Percentiles rank a stretch among this genome's conserved stretches.
These are phyloP conservation scores for Gamsiella multidivaricata DNA, from an alignment of 192 early-diverging fungal species.

Conservation along the genomic window DNA sequence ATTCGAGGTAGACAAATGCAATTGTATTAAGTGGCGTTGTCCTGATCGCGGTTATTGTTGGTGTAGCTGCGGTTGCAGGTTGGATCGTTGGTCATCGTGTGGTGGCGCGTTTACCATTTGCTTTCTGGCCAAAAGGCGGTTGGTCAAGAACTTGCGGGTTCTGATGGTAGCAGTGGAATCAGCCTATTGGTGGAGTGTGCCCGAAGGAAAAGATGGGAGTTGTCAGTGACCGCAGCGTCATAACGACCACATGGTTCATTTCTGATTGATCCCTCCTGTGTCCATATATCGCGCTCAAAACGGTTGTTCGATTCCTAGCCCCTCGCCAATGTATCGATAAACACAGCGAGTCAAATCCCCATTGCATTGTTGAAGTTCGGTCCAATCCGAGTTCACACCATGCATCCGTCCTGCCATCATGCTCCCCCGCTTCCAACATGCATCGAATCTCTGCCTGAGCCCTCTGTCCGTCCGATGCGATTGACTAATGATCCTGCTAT, in stretches of 20 bases:
- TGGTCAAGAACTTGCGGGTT: conserved; percentile 99
- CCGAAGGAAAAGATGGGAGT: not conserved
- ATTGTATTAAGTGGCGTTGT: too few species aligned
- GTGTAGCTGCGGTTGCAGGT: too few species aligned
- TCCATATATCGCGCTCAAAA: not conserved
- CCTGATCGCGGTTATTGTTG: too few species aligned
- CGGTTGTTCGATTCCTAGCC: conserved; percentile 6
- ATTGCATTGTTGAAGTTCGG: too few species aligned
- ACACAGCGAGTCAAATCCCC: too few species aligned
- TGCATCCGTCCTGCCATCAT: conserved; percentile 1
- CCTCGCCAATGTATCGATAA: too few species aligned
- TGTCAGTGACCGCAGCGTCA: conserved; percentile 14
- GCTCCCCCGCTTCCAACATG: not conserved
- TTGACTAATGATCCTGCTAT: too few species aligned
- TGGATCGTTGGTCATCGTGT: too few species aligned
- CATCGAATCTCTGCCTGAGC: too few species aligned
- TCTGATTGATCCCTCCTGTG: not conserved
- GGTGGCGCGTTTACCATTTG: conserved; percentile 93
- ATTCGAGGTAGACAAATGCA: conserved; percentile 97
- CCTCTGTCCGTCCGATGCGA: too few species aligned
- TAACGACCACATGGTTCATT: conserved; percentile 13
- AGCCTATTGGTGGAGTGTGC: conserved; percentile 61
- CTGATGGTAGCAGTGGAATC: conserved; percentile 93
- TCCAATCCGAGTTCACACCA: too few species aligned
- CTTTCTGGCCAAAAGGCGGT: conserved; percentile 96